Conservation (phyloP, 345 rosid genomes). For the Noccaea caerulescens region DNA sequence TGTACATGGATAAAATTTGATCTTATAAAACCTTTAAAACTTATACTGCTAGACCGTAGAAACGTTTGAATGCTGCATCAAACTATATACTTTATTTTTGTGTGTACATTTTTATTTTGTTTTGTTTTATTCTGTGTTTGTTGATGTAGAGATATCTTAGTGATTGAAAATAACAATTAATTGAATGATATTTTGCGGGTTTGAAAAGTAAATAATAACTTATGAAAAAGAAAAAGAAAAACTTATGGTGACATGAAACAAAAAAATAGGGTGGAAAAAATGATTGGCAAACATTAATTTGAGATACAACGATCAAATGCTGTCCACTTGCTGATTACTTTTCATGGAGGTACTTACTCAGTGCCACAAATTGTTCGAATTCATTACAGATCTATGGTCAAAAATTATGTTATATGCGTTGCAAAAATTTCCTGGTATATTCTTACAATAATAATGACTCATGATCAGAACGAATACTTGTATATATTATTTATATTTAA, state of each 20-base stretch:
- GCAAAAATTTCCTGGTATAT: constrained; percentile 8
- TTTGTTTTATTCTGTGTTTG: too few relatives aligned
- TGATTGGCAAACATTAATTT: constrained; percentile 39
- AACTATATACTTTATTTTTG: not conserved
- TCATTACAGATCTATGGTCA: constrained; percentile 7
- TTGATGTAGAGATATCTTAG: not conserved
- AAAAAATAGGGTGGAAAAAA: constrained; percentile 17
- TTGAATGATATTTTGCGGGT: not conserved
- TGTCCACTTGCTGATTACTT: constrained; percentile 39
- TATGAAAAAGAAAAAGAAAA: too few relatives aligned
- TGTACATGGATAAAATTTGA: too few relatives aligned
- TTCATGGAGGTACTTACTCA: constrained; percentile 29
- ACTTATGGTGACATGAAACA: constrained; percentile 2
- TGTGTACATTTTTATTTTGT: not conserved
- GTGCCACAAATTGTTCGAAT: constrained; percentile 33
- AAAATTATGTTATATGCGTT: constrained; percentile 17
- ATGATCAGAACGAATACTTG: constrained; percentile 10
- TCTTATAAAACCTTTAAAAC: not conserved
- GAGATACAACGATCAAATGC: constrained; percentile 25
- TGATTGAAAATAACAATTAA: not conserved
- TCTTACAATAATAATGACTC: constrained; percentile 12
- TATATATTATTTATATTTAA: constrained; percentile 1
- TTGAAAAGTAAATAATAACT: constrained; percentile 9
- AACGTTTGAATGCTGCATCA: not conserved
- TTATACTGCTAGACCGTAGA: not conserved